Percentiles rank a stretch among this genome's conserved stretches.
Evolutionary conservation across 495 filamentous ascomycete species (phyloP).

Genomic region (Aspergillus ostianus): DNA sequence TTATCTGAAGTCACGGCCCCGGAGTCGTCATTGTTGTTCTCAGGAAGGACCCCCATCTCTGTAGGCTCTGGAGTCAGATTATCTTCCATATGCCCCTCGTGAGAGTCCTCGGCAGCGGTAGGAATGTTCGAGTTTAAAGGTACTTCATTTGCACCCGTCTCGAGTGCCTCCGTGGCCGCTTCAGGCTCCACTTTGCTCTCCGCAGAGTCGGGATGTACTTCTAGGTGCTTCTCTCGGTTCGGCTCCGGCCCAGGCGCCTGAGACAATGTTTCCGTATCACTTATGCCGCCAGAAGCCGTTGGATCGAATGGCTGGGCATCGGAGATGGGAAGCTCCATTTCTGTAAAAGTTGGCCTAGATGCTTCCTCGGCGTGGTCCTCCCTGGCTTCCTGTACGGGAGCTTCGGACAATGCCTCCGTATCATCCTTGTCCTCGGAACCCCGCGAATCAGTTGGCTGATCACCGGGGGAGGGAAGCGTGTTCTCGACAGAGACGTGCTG

Average conservation of each 20-base stretch:
- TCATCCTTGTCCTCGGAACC: neutral
- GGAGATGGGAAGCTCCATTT: too few species aligned
- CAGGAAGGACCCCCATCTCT: neutral
- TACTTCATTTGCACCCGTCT: neutral
- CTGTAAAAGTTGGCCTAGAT: too few species aligned
- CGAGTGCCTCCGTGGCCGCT: neutral
- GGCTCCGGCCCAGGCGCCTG: too few species aligned
- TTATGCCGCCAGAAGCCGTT: too few species aligned
- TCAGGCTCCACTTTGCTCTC: neutral
- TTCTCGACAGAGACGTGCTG: neutral
- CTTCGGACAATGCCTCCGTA: neutral
- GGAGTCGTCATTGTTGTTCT: neutral
- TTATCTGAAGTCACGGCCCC: conserved; percentile 29
- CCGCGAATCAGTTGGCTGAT: neutral
- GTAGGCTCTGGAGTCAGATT: conserved; percentile 1
- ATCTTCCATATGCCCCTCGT: neutral
- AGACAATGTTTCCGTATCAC: too few species aligned
- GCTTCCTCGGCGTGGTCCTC: neutral
- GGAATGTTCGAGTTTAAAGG: neutral
- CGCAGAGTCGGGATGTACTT: neutral
- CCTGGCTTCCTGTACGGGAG: neutral
- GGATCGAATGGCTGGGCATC: too few species aligned
- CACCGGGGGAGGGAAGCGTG: neutral
- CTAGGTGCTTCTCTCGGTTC: neutral
- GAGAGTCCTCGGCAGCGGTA: neutral